A percentile compares a stretch with the other conserved stretches of the same genome.
phyloP scores from a whole-genome alignment of 73 alveolate genomes.

The Stentor coeruleus region DNA sequence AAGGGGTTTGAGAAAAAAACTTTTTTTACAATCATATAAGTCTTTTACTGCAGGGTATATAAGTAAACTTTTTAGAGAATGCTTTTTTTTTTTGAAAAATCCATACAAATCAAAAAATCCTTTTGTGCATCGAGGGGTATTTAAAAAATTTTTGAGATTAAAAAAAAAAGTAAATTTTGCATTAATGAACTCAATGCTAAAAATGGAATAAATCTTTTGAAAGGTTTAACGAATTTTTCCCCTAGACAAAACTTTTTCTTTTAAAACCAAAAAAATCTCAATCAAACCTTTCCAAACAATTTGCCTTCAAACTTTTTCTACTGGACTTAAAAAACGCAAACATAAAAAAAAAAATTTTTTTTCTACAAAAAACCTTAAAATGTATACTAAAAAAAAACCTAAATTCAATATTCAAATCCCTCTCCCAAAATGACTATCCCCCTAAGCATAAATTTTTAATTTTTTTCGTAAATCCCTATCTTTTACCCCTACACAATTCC shows the following conservation, averaged over 20 bases:
- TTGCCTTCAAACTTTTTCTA: too few species aligned
- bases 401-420: background rate
- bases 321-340: background rate
- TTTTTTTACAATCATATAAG: background rate
- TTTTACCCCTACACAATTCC: background rate
- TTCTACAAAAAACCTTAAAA: background rate
- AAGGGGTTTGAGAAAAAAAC: background rate
- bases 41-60: too few species aligned
- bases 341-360: background rate
- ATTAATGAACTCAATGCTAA: background rate
- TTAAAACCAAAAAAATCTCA: background rate
- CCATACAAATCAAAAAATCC: background rate
- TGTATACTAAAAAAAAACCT: too few species aligned
- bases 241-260: too few species aligned
- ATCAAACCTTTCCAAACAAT: background rate
- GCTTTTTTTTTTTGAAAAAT: background rate
- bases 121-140: background rate
- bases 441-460: background rate
- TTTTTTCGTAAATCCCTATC: background rate
- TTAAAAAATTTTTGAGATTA: background rate
- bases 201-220: background rate
- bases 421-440: background rate
- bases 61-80: background rate
- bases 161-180: background rate
- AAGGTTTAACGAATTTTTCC: background rate